A percentile compares a stretch with the other conserved stretches of the same genome.
phyloP scores from a whole-genome alignment of 2,329 filamentous ascomycete species.

The Pseudophaeomoniella oleicola region DNA sequence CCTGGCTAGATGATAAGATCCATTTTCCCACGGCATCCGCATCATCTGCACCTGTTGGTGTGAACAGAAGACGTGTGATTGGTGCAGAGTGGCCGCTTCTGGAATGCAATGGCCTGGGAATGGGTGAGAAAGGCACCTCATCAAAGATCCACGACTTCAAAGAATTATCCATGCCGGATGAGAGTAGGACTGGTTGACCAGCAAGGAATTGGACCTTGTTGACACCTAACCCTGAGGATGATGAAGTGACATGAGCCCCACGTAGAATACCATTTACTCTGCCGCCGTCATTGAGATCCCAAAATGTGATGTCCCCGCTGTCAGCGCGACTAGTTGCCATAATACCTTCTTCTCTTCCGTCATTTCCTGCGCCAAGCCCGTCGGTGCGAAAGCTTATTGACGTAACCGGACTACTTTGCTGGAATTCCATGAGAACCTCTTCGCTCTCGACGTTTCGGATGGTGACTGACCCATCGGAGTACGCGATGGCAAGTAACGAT shows the following conservation, averaged over 20 bases:
- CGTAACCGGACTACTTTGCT: conserved; percentile 34
- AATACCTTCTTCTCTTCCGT: conserved; percentile 72
- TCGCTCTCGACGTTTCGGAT: conserved; percentile 75
- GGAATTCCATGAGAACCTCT: conserved; percentile 44
- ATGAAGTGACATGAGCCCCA: conserved; percentile 61
- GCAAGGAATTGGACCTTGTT: conserved; percentile 79
- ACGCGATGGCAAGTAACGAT: conserved; percentile 76
- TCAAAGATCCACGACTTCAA: conserved; percentile 96
- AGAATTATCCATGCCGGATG: conserved; percentile 83
- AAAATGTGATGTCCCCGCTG: conserved; percentile 83
- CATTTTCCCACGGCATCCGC: conserved; percentile 83
- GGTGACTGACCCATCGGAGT: conserved; percentile 61
- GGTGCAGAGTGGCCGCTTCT: conserved; percentile 81
- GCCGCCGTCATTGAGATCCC: conserved; percentile 85
- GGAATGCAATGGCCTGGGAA: conserved; percentile 71
- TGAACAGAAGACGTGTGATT: conserved; percentile 67
- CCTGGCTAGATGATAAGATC: conserved; percentile 77
- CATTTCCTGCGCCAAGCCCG: conserved; percentile 71
- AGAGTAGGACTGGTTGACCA: conserved; percentile 80
- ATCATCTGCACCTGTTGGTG: conserved; percentile 80
- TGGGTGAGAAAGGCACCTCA: conserved; percentile 72
- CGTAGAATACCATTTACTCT: conserved; percentile 75
- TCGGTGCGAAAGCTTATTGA: conserved; percentile 87
- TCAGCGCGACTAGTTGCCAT: conserved; percentile 77
- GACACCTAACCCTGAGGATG: conserved; percentile 50